These are phyloP conservation scores for Nemania bipapillata DNA, from an alignment of 2,329 filamentous ascomycete species.

Conservation along the genomic window DNA sequence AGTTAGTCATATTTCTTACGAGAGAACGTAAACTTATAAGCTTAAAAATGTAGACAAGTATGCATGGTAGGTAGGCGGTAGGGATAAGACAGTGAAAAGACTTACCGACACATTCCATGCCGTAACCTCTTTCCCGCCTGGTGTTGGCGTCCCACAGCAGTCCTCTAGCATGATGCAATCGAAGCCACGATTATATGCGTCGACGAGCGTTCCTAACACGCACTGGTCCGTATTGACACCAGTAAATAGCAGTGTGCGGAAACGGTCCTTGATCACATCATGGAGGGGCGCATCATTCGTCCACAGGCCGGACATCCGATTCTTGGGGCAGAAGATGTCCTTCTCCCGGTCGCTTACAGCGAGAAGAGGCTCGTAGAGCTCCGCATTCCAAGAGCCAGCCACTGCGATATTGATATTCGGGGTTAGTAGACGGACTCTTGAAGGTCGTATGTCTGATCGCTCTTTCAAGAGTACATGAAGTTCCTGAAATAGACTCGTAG, in stretches of 20 bases:
- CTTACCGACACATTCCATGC: constrained; percentile 54
- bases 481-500: no score
- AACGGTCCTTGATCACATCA: constrained; percentile 29
- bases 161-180: constrained; percentile 67
- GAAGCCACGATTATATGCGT: constrained; percentile 66
- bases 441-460: no score
- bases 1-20: constrained; percentile 12
- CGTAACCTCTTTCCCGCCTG: constrained; percentile 52
- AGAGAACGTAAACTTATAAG: not conserved
- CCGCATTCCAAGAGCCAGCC: constrained; percentile 67
- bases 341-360: constrained; percentile 51
- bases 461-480: not conserved
- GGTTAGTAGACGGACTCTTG: not conserved
- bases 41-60: not conserved
- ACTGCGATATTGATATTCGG: constrained; percentile 40
- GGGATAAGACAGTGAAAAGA: constrained; percentile 25
- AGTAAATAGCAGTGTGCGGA: constrained; percentile 63
- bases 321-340: constrained; percentile 66
- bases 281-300: constrained; percentile 55
- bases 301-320: constrained; percentile 69
- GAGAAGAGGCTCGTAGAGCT: constrained; percentile 60
- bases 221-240: constrained; percentile 73
- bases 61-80: not conserved
- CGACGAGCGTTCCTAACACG: constrained; percentile 65
- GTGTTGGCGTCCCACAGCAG: constrained; percentile 62